Percentiles rank a stretch among this genome's conserved stretches.
Conservation (phyloP, 305 asterid genomes). For the Caryopteris hybrid region DNA sequence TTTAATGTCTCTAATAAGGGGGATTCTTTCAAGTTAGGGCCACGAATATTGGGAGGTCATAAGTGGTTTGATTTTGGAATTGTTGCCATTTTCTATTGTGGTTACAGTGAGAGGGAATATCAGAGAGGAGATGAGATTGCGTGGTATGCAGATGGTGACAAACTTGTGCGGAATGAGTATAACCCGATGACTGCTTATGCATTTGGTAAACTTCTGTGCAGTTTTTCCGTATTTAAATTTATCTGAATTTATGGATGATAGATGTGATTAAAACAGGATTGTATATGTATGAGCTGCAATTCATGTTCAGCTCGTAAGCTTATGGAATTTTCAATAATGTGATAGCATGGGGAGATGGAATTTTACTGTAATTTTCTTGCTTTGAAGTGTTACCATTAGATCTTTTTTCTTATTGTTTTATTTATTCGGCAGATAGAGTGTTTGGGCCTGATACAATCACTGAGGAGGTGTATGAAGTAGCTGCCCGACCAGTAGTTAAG, state of each 20-base stretch:
- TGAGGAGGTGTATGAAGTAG: conserved; percentile 92
- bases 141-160: conserved; percentile 88
- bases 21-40: conserved; percentile 32
- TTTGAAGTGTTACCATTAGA: neutral
- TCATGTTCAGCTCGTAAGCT: neutral
- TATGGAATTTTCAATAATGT: conserved; percentile 4
- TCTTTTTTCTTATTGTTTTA: neutral
- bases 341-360: neutral
- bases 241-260: neutral
- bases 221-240: neutral
- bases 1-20: conserved; percentile 27
- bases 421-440: conserved; percentile 65
- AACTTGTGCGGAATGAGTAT: conserved; percentile 78
- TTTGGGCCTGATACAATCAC: conserved; percentile 78
- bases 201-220: conserved; percentile 52
- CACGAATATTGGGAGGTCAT: conserved; percentile 23
- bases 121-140: conserved; percentile 92
- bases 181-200: conserved; percentile 88
- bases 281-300: conserved; percentile 13
- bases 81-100: conserved; percentile 27
- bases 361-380: conserved; percentile 16
- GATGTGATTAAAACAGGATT: conserved; percentile 6
- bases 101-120: conserved; percentile 85
- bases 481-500: conserved; percentile 92
- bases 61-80: conserved; percentile 22